Base-by-base conservation (phyloP, 1,284 basidiomycete species). In the Schizophyllum commune region DNA sequence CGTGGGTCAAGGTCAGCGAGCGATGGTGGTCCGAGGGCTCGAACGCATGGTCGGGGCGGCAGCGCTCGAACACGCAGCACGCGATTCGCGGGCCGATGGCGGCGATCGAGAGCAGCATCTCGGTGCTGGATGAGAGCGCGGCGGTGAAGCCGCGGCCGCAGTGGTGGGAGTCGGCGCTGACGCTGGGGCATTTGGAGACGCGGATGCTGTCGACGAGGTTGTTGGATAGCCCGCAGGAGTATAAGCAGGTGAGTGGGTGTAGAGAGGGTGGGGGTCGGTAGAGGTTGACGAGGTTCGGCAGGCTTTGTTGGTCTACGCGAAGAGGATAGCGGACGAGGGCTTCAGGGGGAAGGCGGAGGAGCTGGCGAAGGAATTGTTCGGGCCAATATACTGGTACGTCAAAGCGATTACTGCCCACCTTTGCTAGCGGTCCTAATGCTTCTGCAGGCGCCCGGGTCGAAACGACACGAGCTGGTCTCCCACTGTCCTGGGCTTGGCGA, bases 331-430 rank as follows among this genome's bases (percentile, higher is more conserved):
- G 39, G 90, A 96, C 66, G 92, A 95, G 71, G 91, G 89, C 0
- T 93, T 94, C 72, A 78, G 84, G 63, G 88, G 78, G 32, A 92
- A 94, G 69, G 94, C 87, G 8, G 93, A 95, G 71, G 95, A 96
- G 72, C 73, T 98, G 59, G 82, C 95, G 57, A 87, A 82, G 70
- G 94, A 96, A 64, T 77, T 97, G 51, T 87, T 92, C 68, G 95
- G 94, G 7, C 94, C 94, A 0, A 75, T 94, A 55, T 94, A 91
- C 73, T 89, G 86, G 91, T 92, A 66, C 60, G 85, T 79, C 55
- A n/a, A n/a, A n/a, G n/a, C n/a, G n/a, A n/a, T n/a, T n/a, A n/a
- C n/a, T n/a, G n/a, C n/a, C n/a, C n/a, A n/a, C n/a, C n/a, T n/a
- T n/a, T n/a, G n/a, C n/a, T n/a, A n/a, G n/a, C n/a, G n/a, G n/a